Conservation (phyloP, 805 yeast genomes). For the Candida yuanshanica region DNA sequence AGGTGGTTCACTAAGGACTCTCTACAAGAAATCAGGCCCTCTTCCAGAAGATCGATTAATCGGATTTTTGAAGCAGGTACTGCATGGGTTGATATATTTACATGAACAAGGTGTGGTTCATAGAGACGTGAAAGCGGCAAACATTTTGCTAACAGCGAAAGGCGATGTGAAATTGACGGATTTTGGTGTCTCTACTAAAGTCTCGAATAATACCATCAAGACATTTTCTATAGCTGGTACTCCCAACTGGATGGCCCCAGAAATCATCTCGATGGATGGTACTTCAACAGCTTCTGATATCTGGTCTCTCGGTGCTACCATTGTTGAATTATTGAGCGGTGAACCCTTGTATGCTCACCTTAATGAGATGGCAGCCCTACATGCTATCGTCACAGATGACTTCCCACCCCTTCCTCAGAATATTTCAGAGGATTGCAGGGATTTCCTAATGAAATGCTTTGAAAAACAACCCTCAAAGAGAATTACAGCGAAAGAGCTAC, state of each 20-base stretch:
- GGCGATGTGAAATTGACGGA: constrained; percentile 69
- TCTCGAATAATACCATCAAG: constrained; percentile 44
- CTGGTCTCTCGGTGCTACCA: constrained; percentile 94
- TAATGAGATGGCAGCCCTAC: constrained; percentile 73
- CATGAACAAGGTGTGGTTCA: constrained; percentile 67
- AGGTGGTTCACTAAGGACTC: constrained; percentile 55
- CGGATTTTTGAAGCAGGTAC: constrained; percentile 61
- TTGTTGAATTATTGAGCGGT: constrained; percentile 79
- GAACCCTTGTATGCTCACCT: constrained; percentile 81
- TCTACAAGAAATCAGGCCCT: constrained; percentile 26
- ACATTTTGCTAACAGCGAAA: constrained; percentile 60
- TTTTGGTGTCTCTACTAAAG: constrained; percentile 71
- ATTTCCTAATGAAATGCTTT: constrained; percentile 63
- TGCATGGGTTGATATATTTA: constrained; percentile 57
- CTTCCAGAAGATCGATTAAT: constrained; percentile 60
- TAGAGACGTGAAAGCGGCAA: constrained; percentile 74
- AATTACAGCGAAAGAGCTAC: constrained; percentile 46
- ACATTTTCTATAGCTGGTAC: constrained; percentile 72
- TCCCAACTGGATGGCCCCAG: constrained; percentile 99
- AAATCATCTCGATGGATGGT: constrained; percentile 77
- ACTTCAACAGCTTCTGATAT: constrained; percentile 86
- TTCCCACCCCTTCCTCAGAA: constrained; percentile 62
- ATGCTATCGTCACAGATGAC: constrained; percentile 75
- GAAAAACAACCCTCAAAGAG: constrained; percentile 62
- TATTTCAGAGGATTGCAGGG: constrained; percentile 38